Evolutionary conservation across 2,329 filamentous ascomycete species (phyloP).

Genomic region (Claviceps sorghi): DNA sequence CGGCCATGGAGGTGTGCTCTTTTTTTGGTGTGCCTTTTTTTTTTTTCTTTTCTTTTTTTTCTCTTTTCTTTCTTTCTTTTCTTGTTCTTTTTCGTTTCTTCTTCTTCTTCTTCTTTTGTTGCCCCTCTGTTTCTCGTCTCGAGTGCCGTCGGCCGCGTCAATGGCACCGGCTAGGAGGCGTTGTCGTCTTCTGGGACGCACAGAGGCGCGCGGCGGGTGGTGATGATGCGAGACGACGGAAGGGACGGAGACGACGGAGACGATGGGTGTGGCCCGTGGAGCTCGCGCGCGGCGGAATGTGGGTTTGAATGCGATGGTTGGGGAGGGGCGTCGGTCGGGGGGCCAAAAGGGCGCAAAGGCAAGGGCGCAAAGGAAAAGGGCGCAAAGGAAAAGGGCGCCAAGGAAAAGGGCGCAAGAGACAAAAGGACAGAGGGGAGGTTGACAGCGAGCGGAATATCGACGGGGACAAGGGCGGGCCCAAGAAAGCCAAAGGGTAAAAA

Average conservation of each 20-base stretch:
- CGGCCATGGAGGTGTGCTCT: background rate
- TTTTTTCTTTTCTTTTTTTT: background rate
- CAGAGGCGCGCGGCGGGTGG: background rate
- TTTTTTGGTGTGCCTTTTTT: background rate
- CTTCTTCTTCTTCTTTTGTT: background rate
- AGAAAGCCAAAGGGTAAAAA: background rate
- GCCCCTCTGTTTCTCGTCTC: background rate
- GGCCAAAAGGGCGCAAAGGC: background rate
- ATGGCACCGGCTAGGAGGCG: too few species aligned
- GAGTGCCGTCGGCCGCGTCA: too few species aligned
- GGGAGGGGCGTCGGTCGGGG: background rate
- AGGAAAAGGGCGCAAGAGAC: background rate
- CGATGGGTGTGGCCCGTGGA: background rate
- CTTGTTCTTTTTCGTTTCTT: background rate
- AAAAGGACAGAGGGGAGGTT: background rate
- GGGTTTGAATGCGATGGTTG: background rate
- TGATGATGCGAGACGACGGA: background rate
- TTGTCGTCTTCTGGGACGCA: background rate
- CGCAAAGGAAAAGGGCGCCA: background rate
- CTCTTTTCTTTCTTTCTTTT: background rate
- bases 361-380: background rate
- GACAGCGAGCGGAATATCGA: background rate
- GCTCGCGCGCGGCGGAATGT: background rate
- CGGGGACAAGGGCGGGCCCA: background rate
- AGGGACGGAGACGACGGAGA: too few species aligned